Conservation (phyloP, 768 basidiomycete genomes). For the Amyloporia xantha region DNA sequence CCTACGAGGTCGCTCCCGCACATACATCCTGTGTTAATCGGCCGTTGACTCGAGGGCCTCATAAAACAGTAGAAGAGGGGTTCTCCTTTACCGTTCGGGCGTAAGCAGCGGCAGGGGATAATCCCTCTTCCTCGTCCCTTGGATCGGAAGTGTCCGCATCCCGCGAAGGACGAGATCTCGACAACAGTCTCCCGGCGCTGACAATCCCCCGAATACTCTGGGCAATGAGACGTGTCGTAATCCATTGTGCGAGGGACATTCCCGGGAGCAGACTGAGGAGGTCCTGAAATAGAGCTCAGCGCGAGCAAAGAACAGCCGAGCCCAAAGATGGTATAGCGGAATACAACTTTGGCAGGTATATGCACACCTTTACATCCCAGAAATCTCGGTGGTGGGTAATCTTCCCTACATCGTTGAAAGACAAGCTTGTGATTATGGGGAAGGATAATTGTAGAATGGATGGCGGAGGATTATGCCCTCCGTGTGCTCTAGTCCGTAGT, state of each 20-base stretch:
- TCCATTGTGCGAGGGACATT: constrained; percentile 60
- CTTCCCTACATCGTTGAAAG: constrained; percentile 77
- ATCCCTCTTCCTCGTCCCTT: constrained; percentile 12
- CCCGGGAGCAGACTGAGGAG: constrained; percentile 69
- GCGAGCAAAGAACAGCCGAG: background rate
- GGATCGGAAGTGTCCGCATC: background rate
- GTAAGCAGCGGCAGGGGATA: constrained; percentile 8
- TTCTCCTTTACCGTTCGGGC: background rate
- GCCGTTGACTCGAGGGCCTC: background rate
- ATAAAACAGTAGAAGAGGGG: no score
- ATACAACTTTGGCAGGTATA: background rate
- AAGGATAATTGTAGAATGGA: constrained; percentile 72
- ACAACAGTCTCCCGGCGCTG: constrained; percentile 11
- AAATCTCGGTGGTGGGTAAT: constrained; percentile 76
- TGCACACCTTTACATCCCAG: constrained; percentile 57
- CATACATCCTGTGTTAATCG: no score
- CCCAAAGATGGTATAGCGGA: background rate
- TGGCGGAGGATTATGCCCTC: constrained; percentile 42
- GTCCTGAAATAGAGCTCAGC: constrained; percentile 30
- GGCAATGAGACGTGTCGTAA: constrained; percentile 56
- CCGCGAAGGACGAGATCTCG: background rate
- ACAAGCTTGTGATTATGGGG: constrained; percentile 62
- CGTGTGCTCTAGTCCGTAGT: constrained; percentile 15
- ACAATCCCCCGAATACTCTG: constrained; percentile 35
- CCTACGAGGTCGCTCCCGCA: no score